A percentile compares a stretch with the other conserved stretches of the same genome.
These are phyloP conservation scores for Cymbidium sinense DNA, from an alignment of 106 monocot species.

Conservation along the genomic window DNA sequence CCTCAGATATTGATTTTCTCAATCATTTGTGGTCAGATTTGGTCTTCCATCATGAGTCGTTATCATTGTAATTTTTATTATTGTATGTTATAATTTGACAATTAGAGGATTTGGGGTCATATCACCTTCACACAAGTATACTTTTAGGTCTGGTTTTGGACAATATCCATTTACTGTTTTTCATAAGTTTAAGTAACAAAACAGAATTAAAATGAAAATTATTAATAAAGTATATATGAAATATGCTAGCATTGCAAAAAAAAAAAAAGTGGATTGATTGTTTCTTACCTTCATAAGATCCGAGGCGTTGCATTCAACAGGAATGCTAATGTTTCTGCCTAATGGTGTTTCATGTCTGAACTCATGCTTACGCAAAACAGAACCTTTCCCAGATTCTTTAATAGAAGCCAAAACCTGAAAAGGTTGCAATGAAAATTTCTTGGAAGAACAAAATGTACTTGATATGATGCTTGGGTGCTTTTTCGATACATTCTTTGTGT, in stretches of 20 bases:
- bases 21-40: too few species aligned
- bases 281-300: constrained; percentile 38
- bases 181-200: background rate
- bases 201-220: background rate
- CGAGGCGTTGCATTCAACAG: constrained; percentile 16
- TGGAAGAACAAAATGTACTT: constrained; percentile 79
- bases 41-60: too few species aligned
- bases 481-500: constrained; percentile 27
- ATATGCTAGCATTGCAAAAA: background rate
- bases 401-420: constrained; percentile 40
- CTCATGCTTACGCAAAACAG: constrained; percentile 20
- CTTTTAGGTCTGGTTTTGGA: too few species aligned
- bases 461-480: constrained; percentile 69
- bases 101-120: too few species aligned
- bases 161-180: background rate
- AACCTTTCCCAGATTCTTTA: constrained; percentile 33
- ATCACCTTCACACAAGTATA: too few species aligned
- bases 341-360: constrained; percentile 16
- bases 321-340: constrained; percentile 13
- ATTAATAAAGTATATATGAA: background rate
- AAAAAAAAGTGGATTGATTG: background rate
- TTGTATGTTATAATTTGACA: too few species aligned
- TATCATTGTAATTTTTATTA: too few species aligned
- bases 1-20: too few species aligned
- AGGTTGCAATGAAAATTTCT: constrained; percentile 58